phyloP scores from a whole-genome alignment of 2,329 filamentous ascomycete species.

The Decorospora gaudefroyi region DNA sequence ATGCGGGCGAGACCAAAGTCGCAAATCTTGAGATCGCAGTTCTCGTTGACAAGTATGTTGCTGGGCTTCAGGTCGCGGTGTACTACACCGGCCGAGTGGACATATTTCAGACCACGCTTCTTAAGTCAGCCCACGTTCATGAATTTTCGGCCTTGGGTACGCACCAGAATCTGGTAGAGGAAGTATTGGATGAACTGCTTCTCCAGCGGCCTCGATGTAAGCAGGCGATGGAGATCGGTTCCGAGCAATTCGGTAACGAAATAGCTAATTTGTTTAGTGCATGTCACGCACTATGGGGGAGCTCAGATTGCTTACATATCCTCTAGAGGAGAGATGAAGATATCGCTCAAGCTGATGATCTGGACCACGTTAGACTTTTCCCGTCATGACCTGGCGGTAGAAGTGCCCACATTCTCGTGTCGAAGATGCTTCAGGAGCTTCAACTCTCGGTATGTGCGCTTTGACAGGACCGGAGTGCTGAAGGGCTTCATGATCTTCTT shows the following conservation, averaged over 20 bases:
- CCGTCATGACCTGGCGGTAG: background rate
- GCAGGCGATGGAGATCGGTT: constrained; percentile 91
- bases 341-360: constrained; percentile 98
- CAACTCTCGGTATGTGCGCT: constrained; percentile 95
- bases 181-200: constrained; percentile 99
- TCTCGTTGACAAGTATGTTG: constrained; percentile 99
- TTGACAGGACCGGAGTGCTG: constrained; percentile 97
- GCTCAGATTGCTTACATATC: constrained; percentile 73
- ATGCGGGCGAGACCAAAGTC: constrained; percentile 97
- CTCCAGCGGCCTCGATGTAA: constrained; percentile 93
- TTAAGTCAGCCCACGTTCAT: constrained; percentile 27
- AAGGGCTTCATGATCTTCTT: constrained; percentile 99
- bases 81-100: constrained; percentile 96
- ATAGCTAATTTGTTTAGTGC: constrained; percentile 65
- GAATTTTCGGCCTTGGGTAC: constrained; percentile 64
- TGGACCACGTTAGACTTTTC: constrained; percentile 28
- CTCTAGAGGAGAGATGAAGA: constrained; percentile 98
- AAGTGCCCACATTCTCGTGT: constrained; percentile 81
- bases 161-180: constrained; percentile 95
- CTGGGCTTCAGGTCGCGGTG: constrained; percentile 97
- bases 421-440: constrained; percentile 96
- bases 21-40: constrained; percentile 99
- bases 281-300: background rate
- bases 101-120: constrained; percentile 96
- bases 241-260: constrained; percentile 97